Percentiles rank a stretch among this genome's conserved stretches.
phyloP scores from a whole-genome alignment of 1,139 yeast species.

The Petasospora fabianii region DNA sequence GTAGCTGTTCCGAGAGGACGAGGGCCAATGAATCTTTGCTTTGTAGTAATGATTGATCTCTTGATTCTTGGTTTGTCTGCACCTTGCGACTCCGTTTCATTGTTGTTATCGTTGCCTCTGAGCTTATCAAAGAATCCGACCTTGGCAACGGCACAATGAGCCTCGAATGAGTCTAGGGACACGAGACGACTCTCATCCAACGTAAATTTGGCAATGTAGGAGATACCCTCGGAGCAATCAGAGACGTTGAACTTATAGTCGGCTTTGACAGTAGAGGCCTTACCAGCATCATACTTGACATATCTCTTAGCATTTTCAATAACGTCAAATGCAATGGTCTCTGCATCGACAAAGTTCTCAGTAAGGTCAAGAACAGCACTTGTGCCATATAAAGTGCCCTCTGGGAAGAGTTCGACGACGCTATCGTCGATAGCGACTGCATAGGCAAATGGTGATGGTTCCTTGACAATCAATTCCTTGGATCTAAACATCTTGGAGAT shows the following conservation, averaged over 20 bases:
- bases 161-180: slow-evolving; percentile 38
- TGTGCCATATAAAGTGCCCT: slow-evolving; percentile 36
- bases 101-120: slow-evolving; percentile 3
- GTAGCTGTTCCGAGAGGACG: slow-evolving; percentile 43
- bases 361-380: slow-evolving; percentile 36
- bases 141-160: slow-evolving; percentile 19
- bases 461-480: slow-evolving; percentile 58
- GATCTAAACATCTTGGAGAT: slow-evolving; percentile 58
- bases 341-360: slow-evolving; percentile 9
- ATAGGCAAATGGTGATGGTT: slow-evolving; percentile 47
- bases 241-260: slow-evolving; percentile 33
- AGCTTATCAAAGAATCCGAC: slow-evolving; percentile 15
- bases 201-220: slow-evolving; percentile 42
- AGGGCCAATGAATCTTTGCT: slow-evolving; percentile 38
- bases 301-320: slow-evolving; percentile 53
- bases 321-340: slow-evolving; percentile 36
- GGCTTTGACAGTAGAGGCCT: slow-evolving; percentile 1
- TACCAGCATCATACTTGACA: slow-evolving; percentile 10
- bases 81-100: slow-evolving; percentile 1
- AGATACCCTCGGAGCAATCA: slow-evolving; percentile 43
- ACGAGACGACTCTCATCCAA: slow-evolving; percentile 51
- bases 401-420: slow-evolving; percentile 36
- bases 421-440: slow-evolving; percentile 36
- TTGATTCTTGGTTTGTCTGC: slow-evolving; percentile 8
- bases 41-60: slow-evolving; percentile 21